phyloP scores from a whole-genome alignment of 441 rosid species.

The Gossypium gossypioides region DNA sequence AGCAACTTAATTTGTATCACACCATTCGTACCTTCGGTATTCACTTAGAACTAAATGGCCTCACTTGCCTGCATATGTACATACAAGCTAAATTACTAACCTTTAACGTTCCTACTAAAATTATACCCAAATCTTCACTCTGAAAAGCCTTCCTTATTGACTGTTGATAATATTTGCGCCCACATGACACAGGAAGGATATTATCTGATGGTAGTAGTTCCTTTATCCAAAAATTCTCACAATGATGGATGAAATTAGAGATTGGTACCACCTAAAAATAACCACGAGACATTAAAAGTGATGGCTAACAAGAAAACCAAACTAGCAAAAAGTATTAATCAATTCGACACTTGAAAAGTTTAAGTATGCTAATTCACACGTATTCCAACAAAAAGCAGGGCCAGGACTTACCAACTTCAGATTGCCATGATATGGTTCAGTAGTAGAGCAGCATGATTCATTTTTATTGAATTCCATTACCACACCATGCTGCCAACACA shows the following conservation, averaged over 20 bases:
- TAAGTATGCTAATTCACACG: slow-evolving; percentile 2
- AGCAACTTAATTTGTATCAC: neutral
- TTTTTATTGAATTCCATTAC: slow-evolving; percentile 57
- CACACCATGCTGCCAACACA: slow-evolving; percentile 51
- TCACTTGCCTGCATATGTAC: slow-evolving; percentile 1
- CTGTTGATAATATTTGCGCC: slow-evolving; percentile 24
- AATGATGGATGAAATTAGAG: slow-evolving; percentile 49
- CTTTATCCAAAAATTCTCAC: slow-evolving; percentile 42
- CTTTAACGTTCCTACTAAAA: slow-evolving; percentile 69
- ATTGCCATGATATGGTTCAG: slow-evolving; percentile 34
- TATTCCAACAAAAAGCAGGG: neutral
- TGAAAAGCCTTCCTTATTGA: slow-evolving; percentile 40
- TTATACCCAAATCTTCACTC: slow-evolving; percentile 44
- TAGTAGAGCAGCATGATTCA: slow-evolving; percentile 45
- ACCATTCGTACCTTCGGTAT: neutral
- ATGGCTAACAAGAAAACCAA: neutral
- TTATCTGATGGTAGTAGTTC: slow-evolving; percentile 22
- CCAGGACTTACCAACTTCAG: slow-evolving; percentile 48
- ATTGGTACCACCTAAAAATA: slow-evolving; percentile 58
- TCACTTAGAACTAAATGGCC: neutral
- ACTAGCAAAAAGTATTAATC: neutral
- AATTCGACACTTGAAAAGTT: neutral
- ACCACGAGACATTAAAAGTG: slow-evolving; percentile 7
- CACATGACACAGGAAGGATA: slow-evolving; percentile 19
- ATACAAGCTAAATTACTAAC: slow-evolving; percentile 30